Percentiles rank a stretch among this genome's conserved stretches.
Evolutionary conservation across 345 rosid species (phyloP).

Genomic region (Eutrema heterophyllum): DNA sequence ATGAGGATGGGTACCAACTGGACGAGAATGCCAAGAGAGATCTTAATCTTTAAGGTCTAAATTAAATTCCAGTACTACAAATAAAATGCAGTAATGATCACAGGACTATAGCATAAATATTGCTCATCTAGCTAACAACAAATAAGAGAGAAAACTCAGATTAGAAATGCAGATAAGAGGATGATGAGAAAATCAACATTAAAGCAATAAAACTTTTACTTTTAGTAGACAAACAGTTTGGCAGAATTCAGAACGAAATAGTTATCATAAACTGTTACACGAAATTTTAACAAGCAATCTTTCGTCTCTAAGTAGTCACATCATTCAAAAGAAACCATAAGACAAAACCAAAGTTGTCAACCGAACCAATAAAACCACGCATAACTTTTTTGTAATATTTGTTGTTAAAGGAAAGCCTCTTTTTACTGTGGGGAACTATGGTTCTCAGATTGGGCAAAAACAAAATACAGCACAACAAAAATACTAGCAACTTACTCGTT

Average conservation of each 20-base stretch:
- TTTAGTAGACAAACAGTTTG: not conserved
- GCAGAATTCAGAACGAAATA: constrained; percentile 10
- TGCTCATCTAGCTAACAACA: not conserved
- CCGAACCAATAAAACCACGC: constrained; percentile 5
- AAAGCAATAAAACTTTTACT: not conserved
- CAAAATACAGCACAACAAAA: not conserved
- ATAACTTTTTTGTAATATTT: not conserved
- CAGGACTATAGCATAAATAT: not conserved
- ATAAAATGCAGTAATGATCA: constrained; percentile 3
- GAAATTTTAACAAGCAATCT: not conserved
- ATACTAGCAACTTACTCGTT: constrained; percentile 53
- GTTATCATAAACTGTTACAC: not conserved
- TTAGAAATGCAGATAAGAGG: not conserved
- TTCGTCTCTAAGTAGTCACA: not conserved
- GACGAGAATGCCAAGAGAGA: constrained; percentile 4
- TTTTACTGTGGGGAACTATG: not conserved
- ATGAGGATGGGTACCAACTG: not conserved
- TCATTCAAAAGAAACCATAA: constrained; percentile 15
- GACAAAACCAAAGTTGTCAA: not conserved
- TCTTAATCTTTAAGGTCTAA: constrained; percentile 12
- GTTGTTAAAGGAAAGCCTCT: not conserved
- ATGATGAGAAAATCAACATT: constrained; percentile 8
- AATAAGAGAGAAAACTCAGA: not conserved
- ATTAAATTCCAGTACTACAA: constrained; percentile 11
- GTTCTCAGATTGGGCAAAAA: constrained; percentile 1